Evolutionary conservation across 2,329 filamentous ascomycete species (phyloP), one percentile per base, ranked within the genome.

Genomic region (Neoscytalidium dimidiatum): DNA sequence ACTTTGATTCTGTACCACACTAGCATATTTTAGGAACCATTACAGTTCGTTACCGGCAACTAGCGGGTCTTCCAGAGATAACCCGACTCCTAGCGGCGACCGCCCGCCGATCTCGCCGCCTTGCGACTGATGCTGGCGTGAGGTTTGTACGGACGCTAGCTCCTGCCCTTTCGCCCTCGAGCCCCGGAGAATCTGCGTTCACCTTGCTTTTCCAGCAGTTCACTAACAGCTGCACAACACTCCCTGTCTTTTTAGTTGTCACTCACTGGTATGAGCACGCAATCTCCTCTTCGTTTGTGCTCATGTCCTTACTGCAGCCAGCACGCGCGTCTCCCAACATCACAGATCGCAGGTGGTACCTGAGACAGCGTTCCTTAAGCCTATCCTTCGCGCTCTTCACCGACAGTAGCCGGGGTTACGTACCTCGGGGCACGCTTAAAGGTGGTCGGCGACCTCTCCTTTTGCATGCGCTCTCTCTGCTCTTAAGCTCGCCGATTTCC

Each of bases 341-440:
- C 51, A 46, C 56, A 23, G 56, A 60, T 46, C 56, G 41, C 56
- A 56, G 61, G 48, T 53, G 48, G 61, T 63, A 46, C 61, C 61
- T 63, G 61, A 35, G 38, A 61, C 57, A 44, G 33, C 21, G 29
- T 31, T 52, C 46, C 19, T 64, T 64, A 38, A 33, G 31, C 49
- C 49, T 56, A 64, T 46, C 61, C 28, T n/a, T 17, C 21, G 26
- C 60, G 46, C 19, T 21, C 19, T 43, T 56, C 61, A 43, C 61
- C 61, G 61, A 56, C 49, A 53, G 61, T 64, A 64, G 61, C 61
- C 61, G 61, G 48, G 13, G 61, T 21, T 35, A 46, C 48, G 49
- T 52, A 52, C 19, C 53, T 44, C 53, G 35, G 35, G 7, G 38
- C 28, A 46, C 56, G 56, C 56, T 46, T 60, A 60, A 31, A 60